Evolutionary conservation across 495 filamentous ascomycete species (phyloP).

Genomic region (Penicillium alfredii): DNA sequence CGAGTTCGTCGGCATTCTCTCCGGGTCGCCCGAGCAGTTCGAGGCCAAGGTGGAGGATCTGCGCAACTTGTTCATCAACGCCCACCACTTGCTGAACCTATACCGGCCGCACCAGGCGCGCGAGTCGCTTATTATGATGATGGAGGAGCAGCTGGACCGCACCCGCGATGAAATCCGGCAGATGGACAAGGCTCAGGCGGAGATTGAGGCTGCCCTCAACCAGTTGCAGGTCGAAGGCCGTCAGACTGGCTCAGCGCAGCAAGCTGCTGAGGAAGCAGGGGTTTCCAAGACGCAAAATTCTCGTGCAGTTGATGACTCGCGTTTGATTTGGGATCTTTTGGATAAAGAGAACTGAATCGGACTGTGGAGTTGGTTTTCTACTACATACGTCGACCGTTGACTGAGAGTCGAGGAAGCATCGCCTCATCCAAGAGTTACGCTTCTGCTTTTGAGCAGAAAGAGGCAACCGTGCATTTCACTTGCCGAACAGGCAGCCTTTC

Average conservation of each 20-base stretch:
- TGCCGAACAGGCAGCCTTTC: too few relatives aligned
- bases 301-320: slow-evolving; percentile 22
- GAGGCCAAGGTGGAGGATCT: slow-evolving; percentile 67
- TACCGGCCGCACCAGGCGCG: slow-evolving; percentile 94
- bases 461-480: too few relatives aligned
- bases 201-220: slow-evolving; percentile 63
- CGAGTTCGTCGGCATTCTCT: slow-evolving; percentile 67
- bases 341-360: slow-evolving; percentile 22
- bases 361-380: not conserved
- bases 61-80: slow-evolving; percentile 76
- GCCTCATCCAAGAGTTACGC: too few relatives aligned
- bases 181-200: slow-evolving; percentile 64
- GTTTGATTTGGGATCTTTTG: slow-evolving; percentile 35
- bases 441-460: too few relatives aligned
- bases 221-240: slow-evolving; percentile 48
- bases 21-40: slow-evolving; percentile 53
- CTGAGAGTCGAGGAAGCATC: too few relatives aligned
- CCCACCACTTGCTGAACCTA: slow-evolving; percentile 85
- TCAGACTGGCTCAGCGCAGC: slow-evolving; percentile 10
- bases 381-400: too few relatives aligned
- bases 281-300: too few relatives aligned
- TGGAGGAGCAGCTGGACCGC: slow-evolving; percentile 79
- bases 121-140: slow-evolving; percentile 81
- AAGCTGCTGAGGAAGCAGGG: too few relatives aligned
- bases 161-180: slow-evolving; percentile 72